These are phyloP conservation scores for Melaleuca quinquenervia DNA, from an alignment of 345 rosid species.

Conservation along the genomic window DNA sequence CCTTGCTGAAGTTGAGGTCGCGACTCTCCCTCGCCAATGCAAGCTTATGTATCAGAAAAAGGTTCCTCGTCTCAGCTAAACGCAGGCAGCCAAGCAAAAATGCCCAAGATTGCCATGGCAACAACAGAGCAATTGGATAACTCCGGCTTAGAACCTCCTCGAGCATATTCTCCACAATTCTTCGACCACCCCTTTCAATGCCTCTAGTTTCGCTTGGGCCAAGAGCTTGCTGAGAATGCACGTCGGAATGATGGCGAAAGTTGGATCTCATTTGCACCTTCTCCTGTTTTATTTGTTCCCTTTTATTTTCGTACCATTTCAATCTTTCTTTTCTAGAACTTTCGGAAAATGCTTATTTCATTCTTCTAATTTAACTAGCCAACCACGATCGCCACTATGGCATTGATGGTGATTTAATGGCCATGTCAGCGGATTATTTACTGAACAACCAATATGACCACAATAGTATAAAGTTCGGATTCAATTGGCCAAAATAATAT, in stretches of 20 bases:
- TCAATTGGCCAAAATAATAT: background rate
- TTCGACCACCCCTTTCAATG: too few species aligned
- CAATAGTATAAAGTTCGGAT: background rate
- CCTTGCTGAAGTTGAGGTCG: background rate
- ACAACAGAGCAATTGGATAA: background rate
- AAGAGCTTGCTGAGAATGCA: too few species aligned
- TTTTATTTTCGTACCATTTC: too few species aligned
- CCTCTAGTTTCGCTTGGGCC: too few species aligned
- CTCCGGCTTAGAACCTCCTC: too few species aligned
- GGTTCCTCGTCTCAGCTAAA: background rate
- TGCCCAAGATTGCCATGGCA: background rate
- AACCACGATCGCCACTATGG: too few species aligned
- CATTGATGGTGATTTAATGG: fast-evolving
- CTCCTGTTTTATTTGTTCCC: too few species aligned
- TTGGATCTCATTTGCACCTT: too few species aligned
- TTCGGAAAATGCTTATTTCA: background rate
- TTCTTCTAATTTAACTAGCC: background rate
- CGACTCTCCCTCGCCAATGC: background rate
- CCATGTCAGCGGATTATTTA: fast-evolving
- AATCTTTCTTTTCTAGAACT: too few species aligned
- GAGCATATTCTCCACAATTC: too few species aligned
- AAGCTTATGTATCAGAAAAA: background rate
- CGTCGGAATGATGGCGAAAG: too few species aligned
- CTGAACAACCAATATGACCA: background rate
- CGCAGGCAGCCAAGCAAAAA: background rate